Conservation (phyloP, 768 basidiomycete species). For the Pulveroboletus sp. region DNA sequence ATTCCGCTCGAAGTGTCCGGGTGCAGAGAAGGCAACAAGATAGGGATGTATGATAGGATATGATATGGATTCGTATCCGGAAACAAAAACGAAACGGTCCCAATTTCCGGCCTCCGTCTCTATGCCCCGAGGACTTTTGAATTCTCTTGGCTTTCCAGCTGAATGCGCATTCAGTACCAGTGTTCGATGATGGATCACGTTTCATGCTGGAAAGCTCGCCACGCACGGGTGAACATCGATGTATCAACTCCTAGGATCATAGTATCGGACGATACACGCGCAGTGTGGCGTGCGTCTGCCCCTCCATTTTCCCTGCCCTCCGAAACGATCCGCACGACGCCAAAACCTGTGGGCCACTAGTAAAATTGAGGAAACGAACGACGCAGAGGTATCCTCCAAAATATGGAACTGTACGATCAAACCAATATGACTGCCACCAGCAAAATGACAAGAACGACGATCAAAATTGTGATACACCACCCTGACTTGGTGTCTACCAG, state of each 20-base stretch:
- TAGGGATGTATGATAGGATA: no score
- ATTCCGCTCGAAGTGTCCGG: no score
- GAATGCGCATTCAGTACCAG: no score
- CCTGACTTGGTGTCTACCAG: slow-evolving; percentile 76
- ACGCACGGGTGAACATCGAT: background rate
- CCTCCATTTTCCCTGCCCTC: no score
- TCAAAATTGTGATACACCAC: slow-evolving; percentile 86
- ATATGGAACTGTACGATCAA: slow-evolving; percentile 29
- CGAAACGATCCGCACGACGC: no score
- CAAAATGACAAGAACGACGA: slow-evolving; percentile 73
- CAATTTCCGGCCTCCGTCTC: no score
- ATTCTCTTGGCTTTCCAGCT: no score
- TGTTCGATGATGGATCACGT: background rate
- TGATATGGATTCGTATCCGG: no score
- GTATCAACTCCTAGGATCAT: background rate
- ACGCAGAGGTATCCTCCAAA: slow-evolving; percentile 11
- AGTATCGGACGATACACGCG: background rate
- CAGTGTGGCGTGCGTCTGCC: no score
- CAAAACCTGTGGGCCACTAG: background rate
- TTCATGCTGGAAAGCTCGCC: slow-evolving; percentile 1
- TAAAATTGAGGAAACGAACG: slow-evolving; percentile 12
- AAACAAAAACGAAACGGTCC: no score
- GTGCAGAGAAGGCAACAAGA: no score
- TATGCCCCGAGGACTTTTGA: no score
- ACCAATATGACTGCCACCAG: slow-evolving; percentile 79